Evolutionary conservation across 2,329 filamentous ascomycete genomes (phyloP).

Genomic region (Colletotrichum sp.): DNA sequence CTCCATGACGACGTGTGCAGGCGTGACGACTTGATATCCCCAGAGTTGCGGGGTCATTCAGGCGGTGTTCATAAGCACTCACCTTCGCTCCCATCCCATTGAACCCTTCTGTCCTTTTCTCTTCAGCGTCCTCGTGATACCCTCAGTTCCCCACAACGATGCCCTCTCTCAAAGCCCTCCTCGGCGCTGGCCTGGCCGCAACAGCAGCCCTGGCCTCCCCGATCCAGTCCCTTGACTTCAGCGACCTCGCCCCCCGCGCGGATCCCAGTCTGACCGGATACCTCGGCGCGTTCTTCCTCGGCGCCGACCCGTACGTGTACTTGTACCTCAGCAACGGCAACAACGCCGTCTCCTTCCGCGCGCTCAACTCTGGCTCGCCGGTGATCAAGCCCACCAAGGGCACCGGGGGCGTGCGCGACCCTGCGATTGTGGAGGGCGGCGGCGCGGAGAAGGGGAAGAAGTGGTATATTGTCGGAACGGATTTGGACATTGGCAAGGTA

Average conservation of each 20-base stretch:
- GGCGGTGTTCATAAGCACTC: background rate
- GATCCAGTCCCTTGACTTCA: slow-evolving; percentile 26
- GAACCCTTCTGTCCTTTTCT: background rate
- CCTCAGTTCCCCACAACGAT: background rate
- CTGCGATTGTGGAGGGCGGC: slow-evolving; percentile 51
- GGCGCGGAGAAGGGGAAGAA: slow-evolving; percentile 52
- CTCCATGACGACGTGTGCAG: background rate
- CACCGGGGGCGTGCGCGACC: slow-evolving; percentile 58
- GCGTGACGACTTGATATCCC: background rate
- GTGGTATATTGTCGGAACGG: slow-evolving; percentile 62
- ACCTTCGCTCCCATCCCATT: background rate
- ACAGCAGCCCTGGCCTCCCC: background rate
- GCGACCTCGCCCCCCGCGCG: slow-evolving; percentile 32
- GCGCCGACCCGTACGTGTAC: slow-evolving; percentile 57
- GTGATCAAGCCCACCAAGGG: slow-evolving; percentile 55
- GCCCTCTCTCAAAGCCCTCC: background rate
- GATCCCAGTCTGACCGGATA: slow-evolving; percentile 52
- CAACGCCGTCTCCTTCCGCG: slow-evolving; percentile 50
- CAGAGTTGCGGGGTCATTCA: background rate
- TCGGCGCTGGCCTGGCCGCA: slow-evolving; percentile 3
- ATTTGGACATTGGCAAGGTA: slow-evolving; percentile 55
- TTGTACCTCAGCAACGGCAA: slow-evolving; percentile 60
- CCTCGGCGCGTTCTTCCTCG: slow-evolving; percentile 60
- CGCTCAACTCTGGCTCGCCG: slow-evolving; percentile 53
- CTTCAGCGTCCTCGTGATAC: background rate